phyloP scores from a whole-genome alignment of 768 basidiomycete genomes.

The Tulasnella sp. region DNA sequence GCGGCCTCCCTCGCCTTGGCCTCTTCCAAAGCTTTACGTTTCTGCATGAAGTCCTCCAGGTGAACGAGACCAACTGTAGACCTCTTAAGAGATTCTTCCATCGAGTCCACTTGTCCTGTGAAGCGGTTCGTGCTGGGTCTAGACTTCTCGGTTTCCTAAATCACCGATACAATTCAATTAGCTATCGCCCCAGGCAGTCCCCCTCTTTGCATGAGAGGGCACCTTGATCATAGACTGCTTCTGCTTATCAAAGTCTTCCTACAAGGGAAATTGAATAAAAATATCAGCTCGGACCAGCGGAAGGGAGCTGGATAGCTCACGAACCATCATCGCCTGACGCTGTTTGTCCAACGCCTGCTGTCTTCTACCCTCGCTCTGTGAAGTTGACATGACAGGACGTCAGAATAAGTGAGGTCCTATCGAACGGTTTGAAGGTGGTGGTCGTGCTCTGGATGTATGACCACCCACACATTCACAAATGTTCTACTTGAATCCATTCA shows the following conservation, averaged over 20 bases:
- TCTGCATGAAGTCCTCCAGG: constrained; percentile 87
- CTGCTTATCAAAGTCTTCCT: constrained; percentile 68
- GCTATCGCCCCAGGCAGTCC: too few species aligned
- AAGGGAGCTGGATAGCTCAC: constrained; percentile 7
- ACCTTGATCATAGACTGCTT: constrained; percentile 61
- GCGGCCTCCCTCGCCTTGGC: constrained; percentile 84
- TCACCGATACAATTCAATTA: too few species aligned
- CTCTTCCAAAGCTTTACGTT: constrained; percentile 80
- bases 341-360: constrained; percentile 80
- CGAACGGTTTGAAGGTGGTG: constrained; percentile 12
- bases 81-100: constrained; percentile 87
- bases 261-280: constrained; percentile 30
- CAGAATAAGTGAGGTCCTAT: too few species aligned
- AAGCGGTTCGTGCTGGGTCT: constrained; percentile 81
- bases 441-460: constrained; percentile 37
- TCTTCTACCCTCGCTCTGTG: constrained; percentile 71
- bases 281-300: neutral
- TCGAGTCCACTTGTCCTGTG: constrained; percentile 85
- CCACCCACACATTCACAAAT: constrained; percentile 55
- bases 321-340: constrained; percentile 38
- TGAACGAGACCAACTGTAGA: constrained; percentile 84
- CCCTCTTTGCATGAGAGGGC: neutral
- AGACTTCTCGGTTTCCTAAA: constrained; percentile 76
- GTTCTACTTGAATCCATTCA: constrained; percentile 30
- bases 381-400: constrained; percentile 50